phyloP scores from a whole-genome alignment of 208 protist species.

The Angomonas deanei region DNA sequence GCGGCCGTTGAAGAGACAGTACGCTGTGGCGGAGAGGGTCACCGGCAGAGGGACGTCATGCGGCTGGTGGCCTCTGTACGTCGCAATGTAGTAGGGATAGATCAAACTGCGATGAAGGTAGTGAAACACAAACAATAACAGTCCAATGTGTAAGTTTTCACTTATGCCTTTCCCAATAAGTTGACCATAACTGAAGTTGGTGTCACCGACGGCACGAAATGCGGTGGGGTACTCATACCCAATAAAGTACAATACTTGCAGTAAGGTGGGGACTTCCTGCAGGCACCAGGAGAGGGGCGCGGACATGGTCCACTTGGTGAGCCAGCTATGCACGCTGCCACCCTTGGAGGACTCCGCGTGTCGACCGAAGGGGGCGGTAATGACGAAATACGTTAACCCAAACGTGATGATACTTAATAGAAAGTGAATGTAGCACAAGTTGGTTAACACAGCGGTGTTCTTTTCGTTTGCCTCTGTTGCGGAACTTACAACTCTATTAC shows the following conservation, averaged over 20 bases:
- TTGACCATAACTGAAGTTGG: slow-evolving; percentile 5
- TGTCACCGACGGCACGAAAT: slow-evolving; percentile 16
- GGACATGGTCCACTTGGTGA: slow-evolving; percentile 21
- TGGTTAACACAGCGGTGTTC: slow-evolving; percentile 17
- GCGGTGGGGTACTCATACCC: slow-evolving; percentile 39
- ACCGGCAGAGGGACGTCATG: slow-evolving; percentile 44
- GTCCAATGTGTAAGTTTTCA: slow-evolving; percentile 21
- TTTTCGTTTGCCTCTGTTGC: slow-evolving; percentile 6
- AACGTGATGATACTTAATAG: slow-evolving; percentile 25
- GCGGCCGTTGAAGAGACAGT: slow-evolving; percentile 76
- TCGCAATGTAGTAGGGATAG: slow-evolving; percentile 42
- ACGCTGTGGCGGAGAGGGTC: slow-evolving; percentile 47
- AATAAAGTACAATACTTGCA: slow-evolving; percentile 58
- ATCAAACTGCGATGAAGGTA: slow-evolving; percentile 68
- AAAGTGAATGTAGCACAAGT: slow-evolving; percentile 22
- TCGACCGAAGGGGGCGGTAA: slow-evolving; percentile 24
- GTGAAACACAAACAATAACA: slow-evolving; percentile 66
- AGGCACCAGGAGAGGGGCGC: slow-evolving; percentile 48
- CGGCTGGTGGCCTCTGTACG: neutral
- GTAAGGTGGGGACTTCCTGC: slow-evolving; percentile 67
- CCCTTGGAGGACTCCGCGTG: neutral
- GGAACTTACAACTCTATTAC: too few relatives aligned
- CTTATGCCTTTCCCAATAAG: slow-evolving; percentile 11
- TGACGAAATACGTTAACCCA: slow-evolving; percentile 15
- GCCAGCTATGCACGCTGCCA: neutral